Evolutionary conservation across 2,329 filamentous ascomycete genomes (phyloP).

Genomic region (Clarireedia paspali): DNA sequence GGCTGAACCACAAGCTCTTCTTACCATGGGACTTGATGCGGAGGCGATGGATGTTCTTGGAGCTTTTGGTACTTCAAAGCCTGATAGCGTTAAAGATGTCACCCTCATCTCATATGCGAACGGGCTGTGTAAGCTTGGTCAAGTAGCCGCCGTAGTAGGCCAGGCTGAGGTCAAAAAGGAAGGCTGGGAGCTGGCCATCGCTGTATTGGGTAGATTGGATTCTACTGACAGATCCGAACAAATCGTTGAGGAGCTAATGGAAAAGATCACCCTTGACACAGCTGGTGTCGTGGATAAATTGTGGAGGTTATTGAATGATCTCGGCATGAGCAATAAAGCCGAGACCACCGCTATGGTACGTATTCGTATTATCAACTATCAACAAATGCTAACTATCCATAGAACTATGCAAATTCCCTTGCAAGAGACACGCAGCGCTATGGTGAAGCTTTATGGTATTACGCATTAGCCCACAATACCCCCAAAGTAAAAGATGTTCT

Average conservation of each 20-base stretch:
- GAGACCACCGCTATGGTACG: conserved; percentile 75
- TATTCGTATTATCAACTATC: conserved; percentile 10
- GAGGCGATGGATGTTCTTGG: conserved; percentile 80
- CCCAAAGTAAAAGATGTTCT: conserved; percentile 78
- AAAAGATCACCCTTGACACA: conserved; percentile 63
- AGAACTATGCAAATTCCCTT: conserved; percentile 79
- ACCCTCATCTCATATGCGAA: conserved; percentile 71
- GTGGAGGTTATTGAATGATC: conserved; percentile 66
- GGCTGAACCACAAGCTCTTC: conserved; percentile 43
- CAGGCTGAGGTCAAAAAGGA: conserved; percentile 41
- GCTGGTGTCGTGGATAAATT: conserved; percentile 71
- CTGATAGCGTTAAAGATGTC: conserved; percentile 67
- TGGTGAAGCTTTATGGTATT: conserved; percentile 84
- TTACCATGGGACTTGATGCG: conserved; percentile 59
- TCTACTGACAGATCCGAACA: conserved; percentile 62
- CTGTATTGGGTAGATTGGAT: conserved; percentile 75
- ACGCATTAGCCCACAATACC: conserved; percentile 72
- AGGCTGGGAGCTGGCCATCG: conserved; percentile 86
- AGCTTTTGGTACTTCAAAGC: conserved; percentile 47
- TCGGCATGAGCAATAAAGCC: conserved; percentile 73
- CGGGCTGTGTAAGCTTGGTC: conserved; percentile 49
- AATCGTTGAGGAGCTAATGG: conserved; percentile 65
- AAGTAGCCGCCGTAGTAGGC: conserved; percentile 17
- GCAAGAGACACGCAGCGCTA: conserved; percentile 67
- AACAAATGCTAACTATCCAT: conserved; percentile 23